phyloP scores from a whole-genome alignment of 176 grass and related monocot genomes.

The Phoenix roebelenii region DNA sequence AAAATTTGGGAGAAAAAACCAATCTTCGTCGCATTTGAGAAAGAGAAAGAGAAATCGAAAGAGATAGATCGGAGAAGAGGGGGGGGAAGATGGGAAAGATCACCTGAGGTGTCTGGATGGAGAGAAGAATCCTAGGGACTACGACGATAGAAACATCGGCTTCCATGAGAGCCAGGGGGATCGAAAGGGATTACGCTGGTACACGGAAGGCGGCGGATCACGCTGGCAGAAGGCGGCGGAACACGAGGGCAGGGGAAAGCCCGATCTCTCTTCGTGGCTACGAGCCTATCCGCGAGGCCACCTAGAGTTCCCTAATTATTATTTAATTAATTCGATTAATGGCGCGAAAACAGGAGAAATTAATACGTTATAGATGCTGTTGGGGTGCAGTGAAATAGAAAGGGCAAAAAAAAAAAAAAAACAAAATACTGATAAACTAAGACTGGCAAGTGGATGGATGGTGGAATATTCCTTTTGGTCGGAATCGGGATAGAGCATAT shows the following conservation, averaged over 20 bases:
- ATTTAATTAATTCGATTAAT: too few relatives aligned
- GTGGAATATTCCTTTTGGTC: too few relatives aligned
- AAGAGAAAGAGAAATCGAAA: neutral
- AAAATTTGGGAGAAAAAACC: conserved; percentile 3
- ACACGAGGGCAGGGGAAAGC: neutral
- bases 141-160: conserved; percentile 39
- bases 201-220: neutral
- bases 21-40: conserved; percentile 2
- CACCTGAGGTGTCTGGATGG: conserved; percentile 1
- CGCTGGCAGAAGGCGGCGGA: neutral
- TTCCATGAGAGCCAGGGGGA: conserved; percentile 32
- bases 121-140: neutral
- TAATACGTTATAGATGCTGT: too few relatives aligned
- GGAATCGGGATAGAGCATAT: too few relatives aligned
- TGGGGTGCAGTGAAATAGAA: too few relatives aligned
- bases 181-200: neutral
- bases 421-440: too few relatives aligned
- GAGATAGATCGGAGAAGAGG: neutral
- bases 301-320: too few relatives aligned
- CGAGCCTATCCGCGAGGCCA: too few relatives aligned
- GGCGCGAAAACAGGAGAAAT: too few relatives aligned
- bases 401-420: too few relatives aligned
- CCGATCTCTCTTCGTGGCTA: too few relatives aligned
- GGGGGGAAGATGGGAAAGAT: neutral
- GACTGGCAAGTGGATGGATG: too few relatives aligned